These are phyloP conservation scores for Wilcoxina mikolae DNA, from an alignment of 495 filamentous ascomycete species.

Conservation along the genomic window DNA sequence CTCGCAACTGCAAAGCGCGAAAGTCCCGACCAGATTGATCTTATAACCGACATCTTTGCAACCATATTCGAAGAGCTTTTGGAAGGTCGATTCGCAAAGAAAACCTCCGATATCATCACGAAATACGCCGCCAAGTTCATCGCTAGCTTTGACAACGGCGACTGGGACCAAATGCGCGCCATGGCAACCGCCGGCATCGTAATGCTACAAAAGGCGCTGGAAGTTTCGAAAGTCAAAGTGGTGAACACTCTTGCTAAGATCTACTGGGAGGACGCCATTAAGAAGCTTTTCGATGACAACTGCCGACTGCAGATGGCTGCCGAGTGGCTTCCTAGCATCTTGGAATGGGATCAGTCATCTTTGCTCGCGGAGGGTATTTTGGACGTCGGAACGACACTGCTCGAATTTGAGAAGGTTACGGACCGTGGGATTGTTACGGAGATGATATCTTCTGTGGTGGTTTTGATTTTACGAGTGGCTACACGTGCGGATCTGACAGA, in stretches of 20 bases:
- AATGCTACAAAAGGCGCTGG: neutral
- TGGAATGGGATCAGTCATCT: neutral
- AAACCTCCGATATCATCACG: neutral
- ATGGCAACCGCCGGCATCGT: neutral
- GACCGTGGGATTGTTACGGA: too few relatives aligned
- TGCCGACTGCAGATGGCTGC: neutral
- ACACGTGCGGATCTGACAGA: too few relatives aligned
- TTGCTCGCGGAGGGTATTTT: neutral
- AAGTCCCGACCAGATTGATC: neutral
- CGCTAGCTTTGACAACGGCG: neutral
- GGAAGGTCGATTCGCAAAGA: neutral
- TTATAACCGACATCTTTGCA: constrained; percentile 2
- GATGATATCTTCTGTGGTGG: too few relatives aligned
- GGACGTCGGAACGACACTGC: neutral
- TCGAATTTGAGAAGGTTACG: too few relatives aligned
- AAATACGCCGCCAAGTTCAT: neutral
- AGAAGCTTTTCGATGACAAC: neutral
- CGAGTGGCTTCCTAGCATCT: neutral
- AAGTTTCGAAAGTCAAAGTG: neutral
- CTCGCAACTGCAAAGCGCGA: too few relatives aligned
- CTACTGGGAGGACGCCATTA: neutral
- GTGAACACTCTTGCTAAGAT: neutral
- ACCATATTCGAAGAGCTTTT: constrained; percentile 5
- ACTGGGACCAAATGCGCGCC: neutral
- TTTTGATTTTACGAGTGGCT: too few relatives aligned